Evolutionary conservation across 1,139 yeast species (phyloP).

Genomic region (Candida sanyaensis): DNA sequence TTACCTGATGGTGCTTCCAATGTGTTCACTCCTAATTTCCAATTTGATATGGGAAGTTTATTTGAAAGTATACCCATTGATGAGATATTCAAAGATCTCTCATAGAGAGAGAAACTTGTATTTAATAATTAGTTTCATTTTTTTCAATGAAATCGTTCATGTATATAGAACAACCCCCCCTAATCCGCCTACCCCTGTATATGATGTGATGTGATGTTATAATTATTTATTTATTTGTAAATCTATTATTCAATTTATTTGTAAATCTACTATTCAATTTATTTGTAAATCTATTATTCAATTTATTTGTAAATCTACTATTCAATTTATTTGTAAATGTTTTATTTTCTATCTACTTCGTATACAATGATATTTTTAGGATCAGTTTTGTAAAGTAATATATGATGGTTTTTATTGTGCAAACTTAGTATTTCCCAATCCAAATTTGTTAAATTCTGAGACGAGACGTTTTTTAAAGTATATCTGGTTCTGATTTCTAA

Average conservation of each 20-base stretch:
- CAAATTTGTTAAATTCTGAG: neutral
- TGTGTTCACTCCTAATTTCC: neutral
- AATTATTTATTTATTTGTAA: constrained; percentile 4
- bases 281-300: too few relatives aligned
- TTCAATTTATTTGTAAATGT: neutral
- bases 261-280: too few relatives aligned
- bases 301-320: constrained; percentile 5
- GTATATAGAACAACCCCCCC: constrained; percentile 1
- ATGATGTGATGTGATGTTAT: constrained; percentile 3
- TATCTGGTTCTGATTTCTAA: neutral
- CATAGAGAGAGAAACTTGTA: constrained; percentile 4
- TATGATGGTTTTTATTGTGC: constrained; percentile 7
- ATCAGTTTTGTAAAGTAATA: constrained; percentile 3
- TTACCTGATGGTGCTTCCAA: neutral
- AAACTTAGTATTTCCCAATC: constrained; percentile 9
- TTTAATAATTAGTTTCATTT: neutral
- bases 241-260: too few relatives aligned
- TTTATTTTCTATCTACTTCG: constrained; percentile 2
- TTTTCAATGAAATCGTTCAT: neutral
- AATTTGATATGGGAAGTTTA: constrained; percentile 9
- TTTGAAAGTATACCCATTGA: constrained; percentile 18
- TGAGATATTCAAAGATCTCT: constrained; percentile 17
- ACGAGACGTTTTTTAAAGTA: constrained; percentile 6
- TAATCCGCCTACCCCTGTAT: too few relatives aligned
- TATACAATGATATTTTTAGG: neutral